Evolutionary conservation across 2,329 filamentous ascomycete genomes (phyloP), one percentile per base, ranked within the genome.

Genomic region (Aspergillus clavatus): DNA sequence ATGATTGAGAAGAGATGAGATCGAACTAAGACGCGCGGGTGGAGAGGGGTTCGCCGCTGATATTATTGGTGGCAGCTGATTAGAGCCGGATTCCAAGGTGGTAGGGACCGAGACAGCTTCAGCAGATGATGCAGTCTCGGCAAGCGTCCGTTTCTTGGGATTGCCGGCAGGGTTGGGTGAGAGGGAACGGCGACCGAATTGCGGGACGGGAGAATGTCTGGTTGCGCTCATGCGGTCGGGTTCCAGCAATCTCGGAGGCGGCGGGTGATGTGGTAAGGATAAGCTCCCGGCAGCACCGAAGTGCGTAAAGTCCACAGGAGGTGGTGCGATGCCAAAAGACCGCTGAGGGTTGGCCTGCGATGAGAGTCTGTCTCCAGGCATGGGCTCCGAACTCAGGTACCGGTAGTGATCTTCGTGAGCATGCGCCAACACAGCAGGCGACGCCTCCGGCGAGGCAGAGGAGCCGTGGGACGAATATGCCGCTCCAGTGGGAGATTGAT

Each of bases 1-100:
- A 26, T 81, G 81, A 51, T 89, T 89, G 10, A 90, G 69, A 36
- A 89, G 84, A 4, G 85, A 86, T 53, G 83, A 86, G 50, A 89
- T 89, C 3, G 84, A 87, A 14, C 83, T 87, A 3, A 89, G 68
- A 11, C 86, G 80, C 19, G 61, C 85, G 77, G 33, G 79, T n/a
- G 65, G 61, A 21, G 62, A 54, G 10, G 59, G 60, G 38, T 67
- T 63, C 21, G 51, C 54, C 4, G 60, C 61, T n/a, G 59, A 61
- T 55, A 63, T 68, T 42, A 69, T 71, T 8, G 64, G 66, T 35
- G 62, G 67, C 11, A 69, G 58, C 46, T 68, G 68, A 48, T 66
- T 64, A 29, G 64, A 65, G 37, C 63, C 57, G 42, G 60, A 55
- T 50, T 62, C 63, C 48, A 67, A 42, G 23, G 60, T 60, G 11